A percentile compares a stretch with the other conserved stretches of the same genome.
These are phyloP conservation scores for Austroboletus eburneus DNA, from an alignment of 768 basidiomycete genomes.

Conservation along the genomic window DNA sequence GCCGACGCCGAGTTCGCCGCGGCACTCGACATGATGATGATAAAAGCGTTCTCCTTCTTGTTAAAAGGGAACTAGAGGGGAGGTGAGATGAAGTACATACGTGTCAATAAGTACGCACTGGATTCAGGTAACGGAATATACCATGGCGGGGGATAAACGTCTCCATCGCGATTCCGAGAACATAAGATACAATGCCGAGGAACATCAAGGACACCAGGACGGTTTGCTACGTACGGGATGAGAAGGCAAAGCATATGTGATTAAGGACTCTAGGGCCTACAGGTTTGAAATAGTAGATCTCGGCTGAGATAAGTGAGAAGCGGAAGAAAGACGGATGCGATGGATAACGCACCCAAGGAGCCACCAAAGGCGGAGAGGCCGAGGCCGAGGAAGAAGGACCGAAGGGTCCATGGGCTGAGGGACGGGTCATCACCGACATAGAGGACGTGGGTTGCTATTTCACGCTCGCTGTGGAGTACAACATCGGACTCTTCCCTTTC, in stretches of 20 bases:
- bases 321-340: slow-evolving; percentile 2
- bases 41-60: slow-evolving; percentile 57
- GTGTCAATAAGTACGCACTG: slow-evolving; percentile 23
- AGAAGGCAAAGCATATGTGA: background rate
- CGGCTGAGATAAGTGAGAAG: slow-evolving; percentile 31
- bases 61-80: slow-evolving; percentile 48
- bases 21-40: slow-evolving; percentile 54
- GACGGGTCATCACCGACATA: slow-evolving; percentile 2
- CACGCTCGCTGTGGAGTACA: slow-evolving; percentile 39
- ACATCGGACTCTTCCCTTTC: slow-evolving; percentile 10
- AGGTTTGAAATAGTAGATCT: slow-evolving; percentile 61
- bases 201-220: slow-evolving; percentile 52
- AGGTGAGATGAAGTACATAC: background rate
- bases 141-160: slow-evolving; percentile 38
- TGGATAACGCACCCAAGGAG: slow-evolving; percentile 46
- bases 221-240: slow-evolving; percentile 56
- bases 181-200: slow-evolving; percentile 49
- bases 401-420: slow-evolving; percentile 35
- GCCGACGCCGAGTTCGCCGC: slow-evolving; percentile 53
- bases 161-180: slow-evolving; percentile 46
- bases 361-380: slow-evolving; percentile 51
- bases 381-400: slow-evolving; percentile 50
- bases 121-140: slow-evolving; percentile 39
- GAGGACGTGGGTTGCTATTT: slow-evolving; percentile 42
- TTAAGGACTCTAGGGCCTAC: slow-evolving; percentile 22